Percentiles rank a stretch among this genome's conserved stretches.
Conservation (phyloP, 192 early-diverging fungal genomes). For the Rhizoclosmatium sp. region DNA sequence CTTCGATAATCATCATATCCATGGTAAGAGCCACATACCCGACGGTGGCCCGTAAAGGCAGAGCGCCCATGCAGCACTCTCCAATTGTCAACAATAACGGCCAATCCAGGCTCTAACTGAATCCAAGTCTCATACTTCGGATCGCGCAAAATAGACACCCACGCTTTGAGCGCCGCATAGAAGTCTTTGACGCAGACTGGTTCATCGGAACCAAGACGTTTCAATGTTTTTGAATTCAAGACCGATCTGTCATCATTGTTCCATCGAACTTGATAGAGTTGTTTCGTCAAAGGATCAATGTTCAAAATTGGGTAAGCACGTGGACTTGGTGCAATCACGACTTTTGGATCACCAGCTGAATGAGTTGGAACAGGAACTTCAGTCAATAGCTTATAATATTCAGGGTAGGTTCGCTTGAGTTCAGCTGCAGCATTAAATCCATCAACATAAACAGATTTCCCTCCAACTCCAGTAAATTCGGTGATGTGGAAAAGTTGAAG, state of each 20-base stretch:
- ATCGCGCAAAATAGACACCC: constrained; percentile 66
- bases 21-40: constrained; percentile 75
- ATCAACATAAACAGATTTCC: constrained; percentile 80
- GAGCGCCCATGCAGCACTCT: constrained; percentile 79
- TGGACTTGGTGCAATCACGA: constrained; percentile 69
- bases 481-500: constrained; percentile 85
- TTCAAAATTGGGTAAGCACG: constrained; percentile 70
- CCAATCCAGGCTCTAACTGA: constrained; percentile 71
- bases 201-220: neutral
- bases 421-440: constrained; percentile 76
- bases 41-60: constrained; percentile 74
- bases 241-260: constrained; percentile 85
- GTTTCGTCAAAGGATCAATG: constrained; percentile 58
- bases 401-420: constrained; percentile 62
- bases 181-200: constrained; percentile 59
- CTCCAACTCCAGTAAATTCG: constrained; percentile 73
- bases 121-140: constrained; percentile 71
- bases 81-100: constrained; percentile 86
- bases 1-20: constrained; percentile 80
- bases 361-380: constrained; percentile 69
- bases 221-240: constrained; percentile 54
- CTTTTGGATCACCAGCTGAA: constrained; percentile 74
- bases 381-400: constrained; percentile 70
- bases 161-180: constrained; percentile 75
- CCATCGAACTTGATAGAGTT: constrained; percentile 77